Conservation (phyloP, 2,329 filamentous ascomycete genomes). For the Torrubiella hemipterigena region DNA sequence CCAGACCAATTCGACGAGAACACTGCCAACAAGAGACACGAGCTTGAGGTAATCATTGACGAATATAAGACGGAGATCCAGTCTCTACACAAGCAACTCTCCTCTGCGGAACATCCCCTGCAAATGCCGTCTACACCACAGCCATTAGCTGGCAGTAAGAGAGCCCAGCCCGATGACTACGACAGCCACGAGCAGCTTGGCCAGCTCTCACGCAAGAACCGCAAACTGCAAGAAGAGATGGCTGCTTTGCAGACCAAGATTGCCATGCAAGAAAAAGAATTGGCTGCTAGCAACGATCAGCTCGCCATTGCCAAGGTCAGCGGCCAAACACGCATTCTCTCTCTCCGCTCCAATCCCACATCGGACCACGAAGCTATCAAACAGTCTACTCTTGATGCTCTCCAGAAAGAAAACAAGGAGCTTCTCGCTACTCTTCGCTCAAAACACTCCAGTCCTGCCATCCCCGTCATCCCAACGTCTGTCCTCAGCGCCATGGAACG, state of each 20-base stretch:
- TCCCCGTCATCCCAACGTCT: slow-evolving; percentile 61
- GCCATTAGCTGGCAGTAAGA: slow-evolving; percentile 45
- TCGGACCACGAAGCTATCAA: slow-evolving; percentile 78
- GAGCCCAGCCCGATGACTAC: slow-evolving; percentile 48
- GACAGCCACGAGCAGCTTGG: slow-evolving; percentile 62
- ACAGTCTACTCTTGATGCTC: slow-evolving; percentile 60
- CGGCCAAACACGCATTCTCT: slow-evolving; percentile 69
- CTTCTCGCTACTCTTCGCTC: slow-evolving; percentile 60
- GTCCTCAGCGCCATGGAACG: slow-evolving; percentile 65
- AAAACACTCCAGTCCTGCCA: slow-evolving; percentile 24
- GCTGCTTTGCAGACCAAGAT: slow-evolving; percentile 56
- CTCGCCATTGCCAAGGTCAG: slow-evolving; percentile 53
- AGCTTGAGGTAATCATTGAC: slow-evolving; percentile 78
- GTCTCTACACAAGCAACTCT: slow-evolving; percentile 61
- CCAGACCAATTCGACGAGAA: slow-evolving; percentile 66
- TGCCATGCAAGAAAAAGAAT: slow-evolving; percentile 61
- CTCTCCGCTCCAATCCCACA: slow-evolving; percentile 86
- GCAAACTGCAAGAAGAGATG: slow-evolving; percentile 71
- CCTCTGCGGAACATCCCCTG: slow-evolving; percentile 41
- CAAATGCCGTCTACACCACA: slow-evolving; percentile 19
- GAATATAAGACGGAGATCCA: slow-evolving; percentile 76
- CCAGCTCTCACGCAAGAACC: slow-evolving; percentile 76
- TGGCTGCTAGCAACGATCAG: slow-evolving; percentile 61
- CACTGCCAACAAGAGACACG: slow-evolving; percentile 61
- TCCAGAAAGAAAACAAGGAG: slow-evolving; percentile 75